phyloP scores from a whole-genome alignment of 257 asterid genomes.

The Osmanthus fragrans region DNA sequence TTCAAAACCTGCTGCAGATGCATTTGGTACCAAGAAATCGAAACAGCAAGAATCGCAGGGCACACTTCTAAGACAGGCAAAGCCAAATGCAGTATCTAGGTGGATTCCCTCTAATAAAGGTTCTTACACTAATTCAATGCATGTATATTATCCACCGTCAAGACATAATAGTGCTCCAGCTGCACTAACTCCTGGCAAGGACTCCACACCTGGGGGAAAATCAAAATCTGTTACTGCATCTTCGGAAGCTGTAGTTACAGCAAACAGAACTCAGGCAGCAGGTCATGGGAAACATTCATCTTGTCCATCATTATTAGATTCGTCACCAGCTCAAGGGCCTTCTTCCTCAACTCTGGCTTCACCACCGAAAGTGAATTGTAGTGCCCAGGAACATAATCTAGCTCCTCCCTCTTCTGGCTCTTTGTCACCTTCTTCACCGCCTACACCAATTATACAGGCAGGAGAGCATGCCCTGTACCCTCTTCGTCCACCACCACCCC shows the following conservation, averaged over 20 bases:
- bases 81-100: slow-evolving; percentile 79
- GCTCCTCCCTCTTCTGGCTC: slow-evolving; percentile 29
- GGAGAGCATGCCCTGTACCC: slow-evolving; percentile 13
- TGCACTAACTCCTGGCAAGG: slow-evolving; percentile 59
- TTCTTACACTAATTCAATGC: slow-evolving; percentile 93
- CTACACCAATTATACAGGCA: slow-evolving; percentile 18
- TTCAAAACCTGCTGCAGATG: slow-evolving; percentile 55
- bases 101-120: slow-evolving; percentile 98
- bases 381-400: slow-evolving; percentile 36
- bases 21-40: slow-evolving; percentile 46
- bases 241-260: slow-evolving; percentile 44
- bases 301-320: slow-evolving; percentile 45
- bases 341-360: slow-evolving; percentile 34
- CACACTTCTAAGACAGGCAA: slow-evolving; percentile 56
- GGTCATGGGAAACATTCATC: slow-evolving; percentile 47
- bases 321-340: slow-evolving; percentile 35
- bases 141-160: slow-evolving; percentile 87
- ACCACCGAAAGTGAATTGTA: slow-evolving; percentile 33
- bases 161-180: slow-evolving; percentile 92
- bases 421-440: slow-evolving; percentile 21
- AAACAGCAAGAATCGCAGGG: slow-evolving; percentile 67
- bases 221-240: slow-evolving; percentile 51
- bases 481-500: slow-evolving; percentile 1
- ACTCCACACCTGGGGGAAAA: slow-evolving; percentile 57
- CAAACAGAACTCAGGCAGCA: slow-evolving; percentile 37